Evolutionary conservation across 2,329 filamentous ascomycete genomes (phyloP).

Genomic region (Tolypocladium amazonense): DNA sequence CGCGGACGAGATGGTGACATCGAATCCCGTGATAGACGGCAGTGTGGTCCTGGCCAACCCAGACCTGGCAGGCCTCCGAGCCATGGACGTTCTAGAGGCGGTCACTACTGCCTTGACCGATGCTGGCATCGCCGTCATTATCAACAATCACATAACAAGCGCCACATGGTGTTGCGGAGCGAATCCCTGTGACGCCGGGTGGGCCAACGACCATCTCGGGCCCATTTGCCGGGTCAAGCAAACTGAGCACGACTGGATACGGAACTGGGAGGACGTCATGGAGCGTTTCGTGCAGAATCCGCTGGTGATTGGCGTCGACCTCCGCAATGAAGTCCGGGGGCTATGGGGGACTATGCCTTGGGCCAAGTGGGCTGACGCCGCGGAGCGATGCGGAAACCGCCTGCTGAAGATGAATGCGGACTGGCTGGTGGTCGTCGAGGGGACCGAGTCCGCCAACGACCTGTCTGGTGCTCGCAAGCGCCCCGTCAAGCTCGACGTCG

Average conservation of each 20-base stretch:
- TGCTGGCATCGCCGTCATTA: constrained; percentile 51
- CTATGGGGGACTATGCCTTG: constrained; percentile 61
- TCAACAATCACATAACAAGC: constrained; percentile 62
- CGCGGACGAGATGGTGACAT: constrained; percentile 55
- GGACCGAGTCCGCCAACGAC: constrained; percentile 57
- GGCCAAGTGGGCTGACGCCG: constrained; percentile 52
- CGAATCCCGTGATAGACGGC: constrained; percentile 44
- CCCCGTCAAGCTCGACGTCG: constrained; percentile 45
- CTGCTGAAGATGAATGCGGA: constrained; percentile 47
- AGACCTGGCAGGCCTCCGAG: constrained; percentile 44
- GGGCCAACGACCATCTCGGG: constrained; percentile 54
- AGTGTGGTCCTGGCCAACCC: constrained; percentile 44
- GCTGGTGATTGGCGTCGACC: constrained; percentile 53
- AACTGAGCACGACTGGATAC: constrained; percentile 55
- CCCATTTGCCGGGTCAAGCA: constrained; percentile 49
- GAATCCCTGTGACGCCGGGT: constrained; percentile 56
- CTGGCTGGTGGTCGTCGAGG: constrained; percentile 60
- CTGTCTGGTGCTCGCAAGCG: constrained; percentile 42
- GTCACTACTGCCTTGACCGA: constrained; percentile 49
- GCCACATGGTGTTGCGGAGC: constrained; percentile 60
- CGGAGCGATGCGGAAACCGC: constrained; percentile 51
- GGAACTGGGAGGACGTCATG: constrained; percentile 58
- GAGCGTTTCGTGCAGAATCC: constrained; percentile 44
- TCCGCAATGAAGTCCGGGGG: constrained; percentile 59
- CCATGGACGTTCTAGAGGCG: constrained; percentile 51